Evolutionary conservation across 305 asterid species (phyloP).

Genomic region (Fraxinus ornus): DNA sequence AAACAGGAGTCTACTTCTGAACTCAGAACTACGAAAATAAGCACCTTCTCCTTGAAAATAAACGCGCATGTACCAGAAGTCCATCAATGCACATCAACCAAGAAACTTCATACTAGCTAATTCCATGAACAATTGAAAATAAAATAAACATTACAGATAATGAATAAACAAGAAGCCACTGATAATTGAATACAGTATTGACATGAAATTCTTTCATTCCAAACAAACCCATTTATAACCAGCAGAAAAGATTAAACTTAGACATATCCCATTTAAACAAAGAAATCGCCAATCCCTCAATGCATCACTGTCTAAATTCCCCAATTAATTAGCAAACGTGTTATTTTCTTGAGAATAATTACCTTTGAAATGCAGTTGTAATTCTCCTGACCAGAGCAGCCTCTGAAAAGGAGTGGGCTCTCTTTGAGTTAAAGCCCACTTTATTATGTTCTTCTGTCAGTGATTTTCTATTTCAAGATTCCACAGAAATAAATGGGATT

Average conservation of each 20-base stretch:
- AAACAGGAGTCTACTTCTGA: background rate
- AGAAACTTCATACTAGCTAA: constrained; percentile 1
- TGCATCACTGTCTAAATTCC: background rate
- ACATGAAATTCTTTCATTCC: background rate
- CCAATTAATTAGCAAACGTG: background rate
- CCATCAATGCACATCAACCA: constrained; percentile 13
- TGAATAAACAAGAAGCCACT: background rate
- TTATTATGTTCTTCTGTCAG: constrained; percentile 1
- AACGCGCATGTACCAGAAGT: background rate
- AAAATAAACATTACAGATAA: background rate
- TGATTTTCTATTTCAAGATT: background rate
- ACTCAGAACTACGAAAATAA: background rate
- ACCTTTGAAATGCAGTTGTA: constrained; percentile 23
- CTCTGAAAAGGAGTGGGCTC: constrained; percentile 24
- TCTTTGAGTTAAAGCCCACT: constrained; percentile 32
- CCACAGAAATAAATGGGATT: background rate
- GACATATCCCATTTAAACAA: background rate
- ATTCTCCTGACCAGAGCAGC: background rate
- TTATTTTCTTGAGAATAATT: background rate
- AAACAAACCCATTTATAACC: background rate
- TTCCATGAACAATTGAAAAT: background rate
- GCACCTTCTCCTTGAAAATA: background rate
- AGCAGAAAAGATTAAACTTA: background rate
- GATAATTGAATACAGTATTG: background rate
- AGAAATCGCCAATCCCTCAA: background rate